phyloP scores from a whole-genome alignment of 768 basidiomycete species.

The Daedaleopsis sinensis region DNA sequence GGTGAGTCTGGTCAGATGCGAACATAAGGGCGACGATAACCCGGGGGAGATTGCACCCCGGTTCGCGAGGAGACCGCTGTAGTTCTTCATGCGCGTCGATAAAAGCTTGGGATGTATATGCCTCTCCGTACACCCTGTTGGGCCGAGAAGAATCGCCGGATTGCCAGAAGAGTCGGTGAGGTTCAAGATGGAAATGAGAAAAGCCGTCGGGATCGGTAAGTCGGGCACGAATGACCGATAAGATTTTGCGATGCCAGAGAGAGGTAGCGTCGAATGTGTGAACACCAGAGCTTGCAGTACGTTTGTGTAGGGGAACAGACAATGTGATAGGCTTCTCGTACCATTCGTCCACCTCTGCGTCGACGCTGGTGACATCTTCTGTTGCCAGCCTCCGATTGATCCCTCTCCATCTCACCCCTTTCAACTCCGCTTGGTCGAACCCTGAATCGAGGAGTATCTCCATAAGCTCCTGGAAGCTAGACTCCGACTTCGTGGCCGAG shows the following conservation, averaged over 20 bases:
- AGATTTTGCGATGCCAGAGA: not conserved
- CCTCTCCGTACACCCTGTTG: conserved; percentile 15
- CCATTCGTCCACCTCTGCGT: not conserved
- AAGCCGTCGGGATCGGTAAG: not conserved
- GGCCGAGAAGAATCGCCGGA: not conserved
- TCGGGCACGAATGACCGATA: not conserved
- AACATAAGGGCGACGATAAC: conserved; percentile 22
- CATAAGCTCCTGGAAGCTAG: not conserved
- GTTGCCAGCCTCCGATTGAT: not conserved
- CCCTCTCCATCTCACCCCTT: not conserved
- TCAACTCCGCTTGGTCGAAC: not conserved
- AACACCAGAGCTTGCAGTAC: not conserved
- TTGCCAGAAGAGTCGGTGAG: conserved; percentile 3
- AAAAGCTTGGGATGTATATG: conserved; percentile 16
- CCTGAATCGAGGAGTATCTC: not conserved
- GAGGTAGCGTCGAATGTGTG: not conserved
- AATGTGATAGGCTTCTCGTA: not conserved
- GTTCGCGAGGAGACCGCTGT: conserved; percentile 10
- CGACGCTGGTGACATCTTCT: not conserved
- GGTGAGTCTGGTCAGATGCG: conserved; percentile 31
- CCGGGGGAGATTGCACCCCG: not conserved
- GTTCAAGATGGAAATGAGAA: not conserved
- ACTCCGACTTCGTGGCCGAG: not conserved
- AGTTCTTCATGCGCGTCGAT: conserved; percentile 19
- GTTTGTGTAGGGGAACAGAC: not conserved